Percentiles rank a stretch among this genome's conserved stretches.
Evolutionary conservation across 257 asterid species (phyloP).

Genomic region (Fraxinus quadrangulata): DNA sequence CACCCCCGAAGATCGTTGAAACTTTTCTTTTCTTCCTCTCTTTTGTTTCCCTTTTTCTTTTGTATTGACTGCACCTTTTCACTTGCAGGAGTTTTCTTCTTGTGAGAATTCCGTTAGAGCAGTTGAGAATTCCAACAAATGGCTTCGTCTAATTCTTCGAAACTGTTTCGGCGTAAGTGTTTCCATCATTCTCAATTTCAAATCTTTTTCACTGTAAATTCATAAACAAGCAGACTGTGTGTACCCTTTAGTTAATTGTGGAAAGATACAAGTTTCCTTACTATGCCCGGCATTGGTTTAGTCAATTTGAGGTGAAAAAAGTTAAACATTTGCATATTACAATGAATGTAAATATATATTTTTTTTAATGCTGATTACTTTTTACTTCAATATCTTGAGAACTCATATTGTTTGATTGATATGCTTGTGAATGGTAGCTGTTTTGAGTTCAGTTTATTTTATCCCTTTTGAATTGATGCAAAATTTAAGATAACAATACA

Average conservation of each 20-base stretch:
- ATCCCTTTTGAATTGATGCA: not conserved
- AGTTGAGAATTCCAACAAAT: conserved; percentile 11
- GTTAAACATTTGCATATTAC: not conserved
- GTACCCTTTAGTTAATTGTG: not conserved
- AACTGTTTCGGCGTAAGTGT: conserved; percentile 44
- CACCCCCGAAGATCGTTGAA: not conserved
- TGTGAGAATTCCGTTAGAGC: not conserved
- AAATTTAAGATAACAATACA: not conserved
- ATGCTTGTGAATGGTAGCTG: not conserved
- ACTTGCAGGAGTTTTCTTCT: conserved; percentile 14
- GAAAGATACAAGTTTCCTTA: not conserved
- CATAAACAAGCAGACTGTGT: not conserved
- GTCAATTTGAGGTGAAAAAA: not conserved
- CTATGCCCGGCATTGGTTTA: not conserved
- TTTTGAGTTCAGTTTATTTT: not conserved
- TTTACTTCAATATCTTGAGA: not conserved
- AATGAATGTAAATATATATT: too few species aligned
- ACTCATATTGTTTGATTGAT: too few species aligned
- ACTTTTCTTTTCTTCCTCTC: not conserved
- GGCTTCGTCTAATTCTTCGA: conserved; percentile 55
- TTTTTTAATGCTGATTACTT: too few species aligned
- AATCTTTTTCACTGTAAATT: not conserved
- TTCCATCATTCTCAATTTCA: not conserved
- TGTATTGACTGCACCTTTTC: not conserved
- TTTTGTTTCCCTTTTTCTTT: not conserved